Base-by-base conservation (phyloP, 2,329 filamentous ascomycete species). In the Aspergillus sp. region DNA sequence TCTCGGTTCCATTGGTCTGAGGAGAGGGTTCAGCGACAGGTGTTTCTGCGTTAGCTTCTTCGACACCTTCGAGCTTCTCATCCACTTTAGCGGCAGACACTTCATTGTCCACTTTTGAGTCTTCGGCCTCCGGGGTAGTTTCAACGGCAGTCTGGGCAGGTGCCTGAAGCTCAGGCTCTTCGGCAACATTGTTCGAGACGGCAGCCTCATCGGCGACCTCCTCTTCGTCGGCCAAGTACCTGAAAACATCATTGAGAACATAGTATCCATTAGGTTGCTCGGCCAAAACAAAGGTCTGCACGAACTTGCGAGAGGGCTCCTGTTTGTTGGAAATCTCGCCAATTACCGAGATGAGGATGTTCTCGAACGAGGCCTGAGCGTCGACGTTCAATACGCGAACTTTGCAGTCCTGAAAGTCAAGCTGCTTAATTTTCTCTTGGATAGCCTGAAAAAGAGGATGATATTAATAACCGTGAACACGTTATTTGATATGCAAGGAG, bases 341-440 rank as follows among this genome's bases (percentile, higher is more conserved):
- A 72, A 99, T 97, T 69, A 98, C 95, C 77, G 96, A 93, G 70
- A 99, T 96, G 68, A 99, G 88, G 67, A 99, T 98, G 79, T 93
- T 96, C 61, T 93, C 87, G 75, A 88, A 90, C 9, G 93, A 97
- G 62, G 89, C 89, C 79, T 99, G 93, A 17, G 93, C 93, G 77
- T 99, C 95, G 70, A 99, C 95, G 72, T 99, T 99, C 76, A 93
- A 90, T 68, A 99, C 90, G 73, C 95, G 91, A 70, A 99, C 93
- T 81, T 99, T 99, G 86, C 91, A 96, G 76, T 98, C 92, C 75
- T 96, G 90, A 82, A 96, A 96, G 66, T 96, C 90, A 64, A 98
- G 88, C 64, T 89, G 82, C 80, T 92, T 92, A 79, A 99, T 96
- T 72, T 92, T 91, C 68, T 97, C 91, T 76, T 93, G 90, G 77